Evolutionary conservation across 441 rosid genomes (phyloP), one percentile per base, ranked within the genome.

Genomic region (Omphalea diandra): DNA sequence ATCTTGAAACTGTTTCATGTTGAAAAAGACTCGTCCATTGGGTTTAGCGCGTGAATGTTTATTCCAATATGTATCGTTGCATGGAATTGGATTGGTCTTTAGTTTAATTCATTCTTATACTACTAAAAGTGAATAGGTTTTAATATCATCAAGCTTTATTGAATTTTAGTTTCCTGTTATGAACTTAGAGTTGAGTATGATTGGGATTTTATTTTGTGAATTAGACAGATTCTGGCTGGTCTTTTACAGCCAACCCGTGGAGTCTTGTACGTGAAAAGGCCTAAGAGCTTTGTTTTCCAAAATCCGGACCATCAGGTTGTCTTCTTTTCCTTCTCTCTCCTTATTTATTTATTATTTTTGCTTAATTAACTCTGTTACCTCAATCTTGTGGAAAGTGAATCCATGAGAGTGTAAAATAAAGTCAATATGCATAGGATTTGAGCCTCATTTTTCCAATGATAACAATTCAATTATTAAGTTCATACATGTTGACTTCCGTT

Each of bases 221-320:
- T 31, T 68, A 24, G 84, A 70, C 86, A 94, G 99, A 86, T 94
- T 62, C 82, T 94, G 77, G 99, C 98, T 10, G 98, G 96, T 83
- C 87, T 92, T 63, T 68, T 86, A 79, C 84, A 81, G 58, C 99
- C 99, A 50, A 85, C 93, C 1, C 76, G 75, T 7, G 98, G 99
- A 61, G 69, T 52, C 40, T 73, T 85, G 59, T 77, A 70, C 70
- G 90, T 90, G 63, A 87, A 76, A 76, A 83, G 80, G 73, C 97
- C 99, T 0, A 86, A 79, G 84, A 90, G 92, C 77, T 91, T 87
- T 77, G 97, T 91, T 24, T 87, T 91, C 85, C 97, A 90, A 78
- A 90, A 94, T 80, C 98, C 97, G 0, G 97, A 94, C 72, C 94
- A 94, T 77, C 98, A 94, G 97, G 97, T 91, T 49, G 65, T 57